Evolutionary conservation across 2,329 filamentous ascomycete genomes (phyloP).

Genomic region (Aspergillus sp.): DNA sequence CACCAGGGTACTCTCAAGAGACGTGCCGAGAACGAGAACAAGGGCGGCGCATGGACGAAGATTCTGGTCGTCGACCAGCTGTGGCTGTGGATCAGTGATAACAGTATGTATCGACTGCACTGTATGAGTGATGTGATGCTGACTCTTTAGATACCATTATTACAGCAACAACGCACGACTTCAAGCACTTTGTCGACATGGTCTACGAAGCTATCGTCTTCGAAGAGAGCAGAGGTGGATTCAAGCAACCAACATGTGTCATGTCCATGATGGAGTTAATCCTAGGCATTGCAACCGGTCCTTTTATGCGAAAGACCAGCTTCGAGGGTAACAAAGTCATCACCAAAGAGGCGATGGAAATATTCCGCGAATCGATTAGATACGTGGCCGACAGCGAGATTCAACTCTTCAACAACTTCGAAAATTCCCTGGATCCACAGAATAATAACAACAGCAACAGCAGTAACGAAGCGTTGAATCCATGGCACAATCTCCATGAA

Average conservation of each 20-base stretch:
- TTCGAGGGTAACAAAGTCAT: conserved; percentile 1
- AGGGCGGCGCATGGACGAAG: neutral
- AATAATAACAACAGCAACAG: no score
- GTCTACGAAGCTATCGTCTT: conserved; percentile 2
- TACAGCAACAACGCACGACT: conserved; percentile 6
- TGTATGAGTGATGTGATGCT: neutral
- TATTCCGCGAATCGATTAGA: conserved; percentile 8
- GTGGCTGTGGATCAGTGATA: conserved; percentile 16
- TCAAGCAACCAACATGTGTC: neutral
- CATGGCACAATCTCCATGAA: no score
- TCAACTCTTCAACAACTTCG: no score
- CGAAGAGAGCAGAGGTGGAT: conserved; percentile 1
- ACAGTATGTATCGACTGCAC: conserved; percentile 4
- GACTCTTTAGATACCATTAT: conserved; percentile 7
- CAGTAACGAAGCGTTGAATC: no score
- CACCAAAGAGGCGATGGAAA: conserved; percentile 5
- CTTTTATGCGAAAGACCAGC: conserved; percentile 2
- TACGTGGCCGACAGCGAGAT: neutral
- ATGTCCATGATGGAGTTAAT: conserved; percentile 5
- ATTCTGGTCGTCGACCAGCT: conserved; percentile 15
- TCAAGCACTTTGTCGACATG: conserved; percentile 2
- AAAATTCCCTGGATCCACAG: no score
- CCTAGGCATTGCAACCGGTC: conserved; percentile 3
- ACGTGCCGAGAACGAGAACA: no score
- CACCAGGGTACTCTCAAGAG: no score